Evolutionary conservation across 192 early-diverging fungal genomes (phyloP), one percentile per base, ranked within the genome.

Genomic region (Backusella luteola): DNA sequence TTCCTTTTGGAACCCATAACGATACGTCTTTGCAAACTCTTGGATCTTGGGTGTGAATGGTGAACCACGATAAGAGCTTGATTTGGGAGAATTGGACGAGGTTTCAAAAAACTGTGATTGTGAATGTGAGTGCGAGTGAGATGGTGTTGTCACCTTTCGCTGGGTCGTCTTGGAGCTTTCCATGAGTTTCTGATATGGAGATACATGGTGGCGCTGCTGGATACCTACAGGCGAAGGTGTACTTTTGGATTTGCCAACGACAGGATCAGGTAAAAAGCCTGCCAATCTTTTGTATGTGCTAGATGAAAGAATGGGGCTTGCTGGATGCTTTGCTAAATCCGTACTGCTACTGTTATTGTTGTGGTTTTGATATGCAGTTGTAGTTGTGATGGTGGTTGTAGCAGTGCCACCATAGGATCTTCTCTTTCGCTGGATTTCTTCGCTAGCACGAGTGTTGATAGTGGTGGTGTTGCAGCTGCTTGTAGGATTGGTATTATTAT

Each of bases 211-310:
- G 6, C 23, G 66, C 34, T 66, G 35, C 35, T 21, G 44, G 46
- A 32, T 73, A 44, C 34, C 41, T 5, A 35, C 29, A 35, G 77
- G 52, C 3, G 78, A 69, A 15, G 78, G 78, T 1, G 78, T 70
- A 17, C 78, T 79, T 29, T 79, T 79, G 19, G 78, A 79, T 63
- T 76, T 76, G 14, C 19, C 32, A 15, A 70, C 49, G 3, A 29
- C 14, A 29, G 44, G 66, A 15, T 76, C 67, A 26, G 67, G 67
- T 67, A 76, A 69, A 29, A 76, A 56, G 7, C 44, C 67, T 38
- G 75, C 68, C 12, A 76, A n/a, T 44, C 73, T 63, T 14, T 67
- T 75, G 34, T 44, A 67, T 6, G 73, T 39, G 2, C 26, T 75
- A 32, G 75, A 52, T 6, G 67, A 70, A n/a, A 76, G 29, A 2